Base-by-base conservation (phyloP, 768 basidiomycete genomes). In the Roridomyces roridus region DNA sequence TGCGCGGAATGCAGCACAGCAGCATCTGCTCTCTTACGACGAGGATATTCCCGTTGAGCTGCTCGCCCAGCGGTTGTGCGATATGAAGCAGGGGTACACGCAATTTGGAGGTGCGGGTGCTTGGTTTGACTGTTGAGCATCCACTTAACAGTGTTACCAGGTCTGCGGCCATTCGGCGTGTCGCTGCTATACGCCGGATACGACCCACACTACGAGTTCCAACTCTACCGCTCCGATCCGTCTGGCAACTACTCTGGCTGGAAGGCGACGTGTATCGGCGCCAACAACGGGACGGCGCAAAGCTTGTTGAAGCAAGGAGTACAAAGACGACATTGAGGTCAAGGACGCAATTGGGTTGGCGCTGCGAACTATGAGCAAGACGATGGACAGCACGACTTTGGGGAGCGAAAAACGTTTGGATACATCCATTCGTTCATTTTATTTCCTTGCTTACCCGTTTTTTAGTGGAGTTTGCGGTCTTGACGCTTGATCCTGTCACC, bases 201-300 rank as follows among this genome's bases (percentile, higher is more conserved):
- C 71, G 97, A 99, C 77, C 88, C 94, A 43, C 91, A 97, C 71
- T 94, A 98, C 74, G 77, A 87, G 54, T 97, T 98, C 84, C 97
- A 99, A 71, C 85, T 99, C 21, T 99, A 98, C 79, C 95, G 97
- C 72, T 95, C 94, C 7, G 97, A 98, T 70, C 97, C 96, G 3
- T 96, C 94, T 41, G 97, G 97, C 11, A 99, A 98, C 75, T 99
- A 98, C 74, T 92, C 90, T 0, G 96, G 96, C 12, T 98, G 96
- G 90, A 98, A 98, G 75, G 97, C 96, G 39, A 97, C 96, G 12
- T 97, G 94, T 72, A 94, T 99, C 64, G 96, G 97, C n/a, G 92
- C 96, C 7, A 99, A 98, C 78, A 97, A 92, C 71, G 92, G 94
- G 36, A 97, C 95, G 0, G 96, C 96, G 18, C 93, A 96, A 73